phyloP scores from a whole-genome alignment of 257 asterid genomes.

The Osmanthus fragrans region DNA sequence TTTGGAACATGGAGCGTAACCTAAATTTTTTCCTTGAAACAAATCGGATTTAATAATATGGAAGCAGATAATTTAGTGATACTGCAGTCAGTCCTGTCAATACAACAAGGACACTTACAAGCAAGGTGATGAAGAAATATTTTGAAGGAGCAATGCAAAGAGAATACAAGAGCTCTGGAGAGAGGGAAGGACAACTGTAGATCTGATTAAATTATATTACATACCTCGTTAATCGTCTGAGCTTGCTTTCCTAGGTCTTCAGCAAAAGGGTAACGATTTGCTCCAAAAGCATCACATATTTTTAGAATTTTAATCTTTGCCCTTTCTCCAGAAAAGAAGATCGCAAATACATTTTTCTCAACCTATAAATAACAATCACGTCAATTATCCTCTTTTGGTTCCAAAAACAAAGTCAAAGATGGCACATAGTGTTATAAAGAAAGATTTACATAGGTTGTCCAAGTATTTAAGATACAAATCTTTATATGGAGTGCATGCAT shows the following conservation, averaged over 20 bases:
- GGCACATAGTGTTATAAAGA: slow-evolving; percentile 1
- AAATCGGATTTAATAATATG: no score
- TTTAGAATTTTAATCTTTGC: slow-evolving; percentile 82
- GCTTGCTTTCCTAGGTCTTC: slow-evolving; percentile 83
- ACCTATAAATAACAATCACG: slow-evolving; percentile 51
- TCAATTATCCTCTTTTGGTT: slow-evolving; percentile 18
- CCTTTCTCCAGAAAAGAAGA: slow-evolving; percentile 97
- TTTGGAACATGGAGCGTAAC: background rate
- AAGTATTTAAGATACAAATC: background rate
- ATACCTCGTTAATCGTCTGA: slow-evolving; percentile 79
- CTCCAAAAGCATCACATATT: slow-evolving; percentile 99
- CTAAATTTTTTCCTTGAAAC: no score
- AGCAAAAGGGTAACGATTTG: slow-evolving; percentile 77
- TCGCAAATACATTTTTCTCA: slow-evolving; percentile 85
- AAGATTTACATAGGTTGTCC: background rate
- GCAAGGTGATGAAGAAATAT: background rate
- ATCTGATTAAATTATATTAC: background rate
- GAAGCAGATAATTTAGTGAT: no score
- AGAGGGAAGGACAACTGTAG: background rate
- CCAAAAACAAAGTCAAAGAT: background rate
- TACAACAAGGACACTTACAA: background rate
- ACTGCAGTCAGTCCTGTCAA: no score
- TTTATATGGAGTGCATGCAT: background rate
- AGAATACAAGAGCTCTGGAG: background rate
- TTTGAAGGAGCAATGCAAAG: background rate